Conservation (phyloP, 176 grass and related monocot genomes). For the Olyra latifolia region DNA sequence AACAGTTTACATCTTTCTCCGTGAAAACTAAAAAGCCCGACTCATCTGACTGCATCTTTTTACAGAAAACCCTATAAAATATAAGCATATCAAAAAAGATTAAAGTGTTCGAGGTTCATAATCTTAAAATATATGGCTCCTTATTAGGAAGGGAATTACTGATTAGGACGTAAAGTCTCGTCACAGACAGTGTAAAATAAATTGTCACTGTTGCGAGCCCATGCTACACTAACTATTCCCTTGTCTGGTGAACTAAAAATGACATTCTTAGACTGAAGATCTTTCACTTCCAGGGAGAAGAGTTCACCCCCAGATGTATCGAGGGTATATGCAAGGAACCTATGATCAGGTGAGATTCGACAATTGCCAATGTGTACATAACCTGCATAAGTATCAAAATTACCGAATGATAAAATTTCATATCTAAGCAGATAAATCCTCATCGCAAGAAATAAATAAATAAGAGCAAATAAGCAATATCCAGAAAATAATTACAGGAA, state of each 20-base stretch:
- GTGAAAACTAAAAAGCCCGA: conserved; percentile 54
- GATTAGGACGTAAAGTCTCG: conserved; percentile 75
- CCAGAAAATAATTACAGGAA: conserved; percentile 3
- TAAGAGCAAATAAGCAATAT: conserved; percentile 15
- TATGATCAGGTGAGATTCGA: conserved; percentile 85
- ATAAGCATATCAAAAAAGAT: conserved; percentile 32
- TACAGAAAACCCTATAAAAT: conserved; percentile 73
- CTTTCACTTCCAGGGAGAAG: conserved; percentile 79
- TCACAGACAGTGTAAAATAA: conserved; percentile 85
- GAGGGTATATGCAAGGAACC: conserved; percentile 83
- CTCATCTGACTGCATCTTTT: conserved; percentile 58
- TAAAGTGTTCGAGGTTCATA: not conserved
- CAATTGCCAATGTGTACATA: conserved; percentile 95
- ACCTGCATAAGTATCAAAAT: conserved; percentile 50
- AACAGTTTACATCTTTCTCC: conserved; percentile 77
- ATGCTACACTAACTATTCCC: conserved; percentile 86
- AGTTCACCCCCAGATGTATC: conserved; percentile 90
- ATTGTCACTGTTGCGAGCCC: conserved; percentile 57
- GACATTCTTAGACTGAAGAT: conserved; percentile 53
- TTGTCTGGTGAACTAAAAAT: conserved; percentile 55
- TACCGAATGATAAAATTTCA: conserved; percentile 18
- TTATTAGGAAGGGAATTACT: conserved; percentile 49
- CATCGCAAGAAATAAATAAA: conserved; percentile 6
- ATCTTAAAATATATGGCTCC: conserved; percentile 6
- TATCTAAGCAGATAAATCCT: conserved; percentile 14